Conservation (phyloP, 371 early-diverging fungal genomes). For the Syncephalastrum sp. region DNA sequence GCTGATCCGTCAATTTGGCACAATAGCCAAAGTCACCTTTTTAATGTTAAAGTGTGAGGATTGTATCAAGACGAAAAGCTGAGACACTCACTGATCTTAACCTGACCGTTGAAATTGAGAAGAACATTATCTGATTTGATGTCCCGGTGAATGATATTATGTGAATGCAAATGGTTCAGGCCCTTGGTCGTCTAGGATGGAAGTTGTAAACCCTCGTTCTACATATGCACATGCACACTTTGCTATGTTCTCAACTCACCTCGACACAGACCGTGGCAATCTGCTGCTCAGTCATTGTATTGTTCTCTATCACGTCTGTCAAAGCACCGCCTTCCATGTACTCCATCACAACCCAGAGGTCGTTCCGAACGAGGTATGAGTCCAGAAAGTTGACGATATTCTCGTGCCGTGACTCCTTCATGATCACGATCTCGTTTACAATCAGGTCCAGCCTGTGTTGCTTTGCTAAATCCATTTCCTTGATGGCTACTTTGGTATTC, state of each 20-base stretch:
- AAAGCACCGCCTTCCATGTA: conserved; percentile 98
- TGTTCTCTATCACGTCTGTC: conserved; percentile 96
- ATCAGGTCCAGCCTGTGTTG: conserved; percentile 95
- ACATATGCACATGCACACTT: too few species aligned
- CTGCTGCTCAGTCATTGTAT: conserved; percentile 86
- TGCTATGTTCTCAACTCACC: conserved; percentile 27
- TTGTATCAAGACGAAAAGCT: too few species aligned
- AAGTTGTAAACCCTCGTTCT: too few species aligned
- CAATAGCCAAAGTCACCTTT: conserved; percentile 86
- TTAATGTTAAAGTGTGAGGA: background rate
- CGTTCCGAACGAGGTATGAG: conserved; percentile 80
- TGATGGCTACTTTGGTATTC: conserved; percentile 86
- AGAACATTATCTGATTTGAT: conserved; percentile 96
- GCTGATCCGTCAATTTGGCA: conserved; percentile 83
- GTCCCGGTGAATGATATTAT: conserved; percentile 94
- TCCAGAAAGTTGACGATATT: conserved; percentile 96
- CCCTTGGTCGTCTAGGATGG: too few species aligned
- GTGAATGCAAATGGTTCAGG: conserved; percentile 84
- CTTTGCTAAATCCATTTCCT: conserved; percentile 92
- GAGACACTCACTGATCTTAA: conserved; percentile 73
- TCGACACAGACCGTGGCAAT: conserved; percentile 91
- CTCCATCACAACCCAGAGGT: conserved; percentile 98
- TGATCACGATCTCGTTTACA: conserved; percentile 94
- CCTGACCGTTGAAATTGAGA: conserved; percentile 79
- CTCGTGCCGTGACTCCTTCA: conserved; percentile 92